Percentiles rank a stretch among this genome's conserved stretches.
phyloP scores from a whole-genome alignment of 176 grass and related monocot genomes.

The Hyparrhenia diplandra region DNA sequence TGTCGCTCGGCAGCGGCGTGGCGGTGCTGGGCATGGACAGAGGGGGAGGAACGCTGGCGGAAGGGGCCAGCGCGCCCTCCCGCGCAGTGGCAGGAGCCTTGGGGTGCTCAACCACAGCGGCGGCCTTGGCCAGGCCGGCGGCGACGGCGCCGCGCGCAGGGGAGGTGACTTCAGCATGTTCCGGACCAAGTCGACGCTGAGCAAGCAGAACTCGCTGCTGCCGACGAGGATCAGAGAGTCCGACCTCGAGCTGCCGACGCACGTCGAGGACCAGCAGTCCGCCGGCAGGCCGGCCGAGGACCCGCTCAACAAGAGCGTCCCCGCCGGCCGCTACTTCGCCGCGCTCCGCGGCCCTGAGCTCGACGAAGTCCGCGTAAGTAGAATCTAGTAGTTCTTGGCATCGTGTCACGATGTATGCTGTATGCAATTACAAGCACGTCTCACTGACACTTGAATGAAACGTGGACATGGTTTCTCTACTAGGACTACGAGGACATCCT shows the following conservation, averaged over 20 bases:
- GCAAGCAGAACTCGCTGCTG: slow-evolving; percentile 72
- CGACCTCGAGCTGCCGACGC: slow-evolving; percentile 40
- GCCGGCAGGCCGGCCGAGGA: slow-evolving; percentile 35
- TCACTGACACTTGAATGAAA: neutral
- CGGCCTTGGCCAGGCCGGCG: neutral
- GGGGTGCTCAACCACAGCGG: slow-evolving; percentile 45
- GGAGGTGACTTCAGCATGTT: slow-evolving; percentile 82
- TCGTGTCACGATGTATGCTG: neutral
- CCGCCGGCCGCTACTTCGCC: slow-evolving; percentile 90
- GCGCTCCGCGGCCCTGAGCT: slow-evolving; percentile 94
- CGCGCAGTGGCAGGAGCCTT: slow-evolving; percentile 83
- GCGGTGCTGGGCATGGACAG: slow-evolving; percentile 68
- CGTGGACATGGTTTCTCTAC: neutral
- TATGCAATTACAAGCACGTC: neutral
- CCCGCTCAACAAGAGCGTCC: slow-evolving; percentile 79
- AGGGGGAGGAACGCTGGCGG: slow-evolving; percentile 25
- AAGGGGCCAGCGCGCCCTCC: slow-evolving; percentile 36
- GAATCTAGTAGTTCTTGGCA: neutral
- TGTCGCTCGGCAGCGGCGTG: slow-evolving; percentile 78
- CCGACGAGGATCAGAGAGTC: slow-evolving; percentile 48
- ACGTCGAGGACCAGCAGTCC: slow-evolving; percentile 43
- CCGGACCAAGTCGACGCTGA: slow-evolving; percentile 90
- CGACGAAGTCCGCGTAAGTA: slow-evolving; percentile 86
- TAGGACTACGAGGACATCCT: slow-evolving; percentile 94
- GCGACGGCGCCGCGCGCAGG: slow-evolving; percentile 30